Evolutionary conservation across 73 alveolate species (phyloP).

Genomic region (Tetrahymena borealis): DNA sequence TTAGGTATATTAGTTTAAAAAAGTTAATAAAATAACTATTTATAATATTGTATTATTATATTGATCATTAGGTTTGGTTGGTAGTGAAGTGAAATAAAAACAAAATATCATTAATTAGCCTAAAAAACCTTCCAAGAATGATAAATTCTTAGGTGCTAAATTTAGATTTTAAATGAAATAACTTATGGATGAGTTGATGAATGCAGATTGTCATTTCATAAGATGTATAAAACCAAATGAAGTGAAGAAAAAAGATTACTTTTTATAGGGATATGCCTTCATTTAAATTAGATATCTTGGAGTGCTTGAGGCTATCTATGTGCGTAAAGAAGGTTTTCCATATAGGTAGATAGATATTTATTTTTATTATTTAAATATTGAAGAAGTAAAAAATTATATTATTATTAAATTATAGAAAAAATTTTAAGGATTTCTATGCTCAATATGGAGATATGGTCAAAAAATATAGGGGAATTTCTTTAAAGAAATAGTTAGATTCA

Average conservation of each 20-base stretch:
- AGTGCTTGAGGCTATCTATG: constrained; percentile 1
- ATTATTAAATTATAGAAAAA: neutral
- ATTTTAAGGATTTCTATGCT: neutral
- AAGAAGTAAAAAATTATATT: constrained; percentile 23
- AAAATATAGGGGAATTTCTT: neutral
- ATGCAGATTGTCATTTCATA: constrained; percentile 1
- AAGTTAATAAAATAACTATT: neutral
- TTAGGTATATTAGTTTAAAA: neutral
- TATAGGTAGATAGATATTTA: constrained; percentile 20
- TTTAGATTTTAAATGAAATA: constrained; percentile 15
- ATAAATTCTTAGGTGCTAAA: constrained; percentile 21
- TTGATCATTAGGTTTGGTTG: constrained; percentile 53
- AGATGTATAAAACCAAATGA: constrained; percentile 40
- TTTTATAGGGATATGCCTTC: neutral
- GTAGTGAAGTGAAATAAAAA: constrained; percentile 47
- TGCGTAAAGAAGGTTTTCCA: constrained; percentile 32
- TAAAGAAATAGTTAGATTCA: neutral
- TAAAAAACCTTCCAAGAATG: neutral
- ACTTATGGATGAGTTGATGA: constrained; percentile 8
- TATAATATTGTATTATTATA: constrained; percentile 45
- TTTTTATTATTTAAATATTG: constrained; percentile 83
- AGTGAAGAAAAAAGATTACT: neutral
- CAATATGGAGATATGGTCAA: neutral
- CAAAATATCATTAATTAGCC: neutral
- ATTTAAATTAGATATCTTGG: constrained; percentile 21